Base-by-base conservation (phyloP, 2,329 filamentous ascomycete genomes). In the Verruconis gallopava region DNA sequence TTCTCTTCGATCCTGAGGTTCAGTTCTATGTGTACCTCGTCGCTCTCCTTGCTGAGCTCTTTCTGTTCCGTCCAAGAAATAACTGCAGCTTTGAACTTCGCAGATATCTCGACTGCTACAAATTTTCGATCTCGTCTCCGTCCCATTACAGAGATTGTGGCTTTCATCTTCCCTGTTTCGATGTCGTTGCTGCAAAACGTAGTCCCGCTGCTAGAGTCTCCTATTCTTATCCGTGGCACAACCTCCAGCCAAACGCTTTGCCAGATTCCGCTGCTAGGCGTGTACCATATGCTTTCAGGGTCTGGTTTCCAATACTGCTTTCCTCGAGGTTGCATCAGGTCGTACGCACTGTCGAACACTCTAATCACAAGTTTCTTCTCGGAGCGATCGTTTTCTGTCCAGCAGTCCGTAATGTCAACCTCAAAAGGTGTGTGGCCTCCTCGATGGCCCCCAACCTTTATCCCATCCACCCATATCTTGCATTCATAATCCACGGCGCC, bases 231-330 rank as follows among this genome's bases (percentile, higher is more conserved):
- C 0, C 56, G 44, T 1, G 75, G 73, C 2, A 75, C 71, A 32
- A 65, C 64, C 48, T 78, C 75, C 2, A 73, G 55, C 66, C 70
- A 73, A 3, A 75, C 72, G 13, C 59, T 65, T 53, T 75, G 72
- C 72, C 72, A 75, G 44, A 75, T 72, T 18, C 72, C 72, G 20
- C 68, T 69, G 5, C 69, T 71, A 0, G 72, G 72, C 1, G 69
- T 73, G 50, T 75, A 75, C 50, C 73, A 75, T 49, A 75, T 75
- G 40, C 68, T 72, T 53, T 77, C 73, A 0, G 74, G 72, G 53
- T 73, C 65, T 1, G 71, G 69, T 3, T 65, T 68, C 74, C 74
- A 78, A 51, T 77, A 77, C 55, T 82, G 78, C 55, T 82, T 82
- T 0, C 78, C 78, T 21, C 78, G 65, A 1, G 75, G 78, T 54